Base-by-base conservation (phyloP, 1,284 basidiomycete species). In the Takashimella koratensis region DNA sequence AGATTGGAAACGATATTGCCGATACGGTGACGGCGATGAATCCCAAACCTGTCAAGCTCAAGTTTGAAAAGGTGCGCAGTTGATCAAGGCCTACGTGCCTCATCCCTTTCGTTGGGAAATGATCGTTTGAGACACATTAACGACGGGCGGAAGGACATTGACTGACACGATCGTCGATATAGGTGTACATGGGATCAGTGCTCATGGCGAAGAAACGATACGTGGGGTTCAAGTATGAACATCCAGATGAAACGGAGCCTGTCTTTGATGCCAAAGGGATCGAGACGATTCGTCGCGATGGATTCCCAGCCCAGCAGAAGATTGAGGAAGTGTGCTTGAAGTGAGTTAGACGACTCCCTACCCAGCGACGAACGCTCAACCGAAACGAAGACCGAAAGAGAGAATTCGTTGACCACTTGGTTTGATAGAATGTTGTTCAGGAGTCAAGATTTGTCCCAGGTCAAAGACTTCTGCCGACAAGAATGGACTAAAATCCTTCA, bases 171-270 rank as follows among this genome's bases (percentile, higher is more conserved):
- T n/a, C n/a, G n/a, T 21, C 25, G 19, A 23, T 11, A 13, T 57
- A 92, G 89, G 89, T 98, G 3, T 98, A 97, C 74, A 82, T 93
- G 49, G 94, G 92, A 2, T 94, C 88, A 57, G 85, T 98, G 0
- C 80, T 98, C 21, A 83, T 97, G 79, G 91, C 94, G 0, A 98
- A 98, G 80, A 98, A 98, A 71, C 84, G 93, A 57, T 98, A 98
- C 65, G 94, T 96, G 8, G 95, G 95, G 2, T 93, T 90, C 79
- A 96, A 94, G 73, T 97, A 87, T 64, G 96, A 98, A 73, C 81
- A 78, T 51, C 81, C 86, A 0, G 86, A 91, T 58, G 90, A 96
- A 16, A 71, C 60, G 1, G 85, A 87, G 49, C 90, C 93, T 0
- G 79, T 78, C 0, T 97, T 98, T 64, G 95, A 98, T 63, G 96